These are phyloP conservation scores for Crithidia expoeki DNA, from an alignment of 208 protist genomes.

Conservation along the genomic window DNA sequence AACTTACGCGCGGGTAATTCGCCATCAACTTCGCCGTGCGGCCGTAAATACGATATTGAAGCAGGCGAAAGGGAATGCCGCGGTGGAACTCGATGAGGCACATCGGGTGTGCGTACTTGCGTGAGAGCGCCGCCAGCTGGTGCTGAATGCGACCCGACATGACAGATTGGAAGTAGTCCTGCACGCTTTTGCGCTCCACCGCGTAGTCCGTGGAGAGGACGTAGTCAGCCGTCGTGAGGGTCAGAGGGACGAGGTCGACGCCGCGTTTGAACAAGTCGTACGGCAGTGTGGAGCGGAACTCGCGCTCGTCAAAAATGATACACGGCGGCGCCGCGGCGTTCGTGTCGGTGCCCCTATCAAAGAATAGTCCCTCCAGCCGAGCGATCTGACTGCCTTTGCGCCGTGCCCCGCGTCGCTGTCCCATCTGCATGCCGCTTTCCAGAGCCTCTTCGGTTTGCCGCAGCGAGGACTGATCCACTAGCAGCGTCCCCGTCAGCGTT, in stretches of 20 bases:
- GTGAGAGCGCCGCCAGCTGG: constrained; percentile 70
- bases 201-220: constrained; percentile 77
- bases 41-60: constrained; percentile 52
- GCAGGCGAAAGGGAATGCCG: constrained; percentile 59
- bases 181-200: constrained; percentile 84
- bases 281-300: constrained; percentile 82
- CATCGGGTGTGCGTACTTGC: constrained; percentile 64
- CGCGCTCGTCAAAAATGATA: constrained; percentile 86
- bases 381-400: constrained; percentile 14
- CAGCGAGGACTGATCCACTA: constrained; percentile 55
- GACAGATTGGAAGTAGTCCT: constrained; percentile 78
- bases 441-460: constrained; percentile 59
- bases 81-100: constrained; percentile 83
- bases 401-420: background rate
- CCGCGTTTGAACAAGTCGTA: constrained; percentile 73
- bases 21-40: constrained; percentile 63
- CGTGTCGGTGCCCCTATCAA: background rate
- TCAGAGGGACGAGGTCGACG: constrained; percentile 82
- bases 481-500: constrained; percentile 67
- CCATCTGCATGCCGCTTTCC: constrained; percentile 42
- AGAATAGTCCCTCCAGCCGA: background rate
- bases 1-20: constrained; percentile 58
- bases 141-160: constrained; percentile 70
- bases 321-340: constrained; percentile 32
- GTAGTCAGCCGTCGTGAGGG: constrained; percentile 83